Evolutionary conservation across 2,329 filamentous ascomycete genomes (phyloP).

Genomic region (Penicillium sp.): DNA sequence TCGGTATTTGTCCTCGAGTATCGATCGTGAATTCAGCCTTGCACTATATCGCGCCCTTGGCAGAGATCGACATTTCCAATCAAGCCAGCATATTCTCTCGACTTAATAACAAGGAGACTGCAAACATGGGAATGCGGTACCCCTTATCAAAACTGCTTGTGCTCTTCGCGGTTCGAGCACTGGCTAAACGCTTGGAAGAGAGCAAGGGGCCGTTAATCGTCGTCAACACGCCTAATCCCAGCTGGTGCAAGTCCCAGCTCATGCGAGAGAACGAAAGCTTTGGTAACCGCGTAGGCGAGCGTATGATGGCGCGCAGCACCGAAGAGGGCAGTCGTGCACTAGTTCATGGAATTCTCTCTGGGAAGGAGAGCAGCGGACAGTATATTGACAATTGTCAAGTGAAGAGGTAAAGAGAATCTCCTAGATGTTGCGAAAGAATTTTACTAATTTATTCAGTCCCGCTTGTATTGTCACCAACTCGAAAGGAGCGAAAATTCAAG

Average conservation of each 20-base stretch:
- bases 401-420: constrained; percentile 17
- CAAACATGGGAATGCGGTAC: constrained; percentile 26
- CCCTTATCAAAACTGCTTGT: constrained; percentile 29
- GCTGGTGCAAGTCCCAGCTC: constrained; percentile 49
- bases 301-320: constrained; percentile 26
- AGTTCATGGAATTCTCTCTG: constrained; percentile 28
- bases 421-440: not conserved
- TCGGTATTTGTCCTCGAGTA: constrained; percentile 24
- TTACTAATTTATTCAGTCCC: constrained; percentile 17
- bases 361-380: constrained; percentile 25
- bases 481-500: constrained; percentile 19
- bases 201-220: constrained; percentile 30
- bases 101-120: constrained; percentile 23
- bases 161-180: constrained; percentile 26
- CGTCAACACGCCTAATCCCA: constrained; percentile 52
- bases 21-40: constrained; percentile 29
- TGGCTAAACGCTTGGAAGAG: constrained; percentile 13
- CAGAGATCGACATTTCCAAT: constrained; percentile 19
- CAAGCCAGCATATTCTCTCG: constrained; percentile 20
- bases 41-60: constrained; percentile 26
- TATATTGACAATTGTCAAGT: constrained; percentile 31
- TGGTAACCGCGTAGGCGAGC: constrained; percentile 23
- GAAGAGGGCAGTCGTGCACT: constrained; percentile 29
- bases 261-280: constrained; percentile 15
- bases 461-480: constrained; percentile 19